A percentile compares a stretch with the other conserved stretches of the same genome.
These are phyloP conservation scores for Diospyros kaki DNA, from an alignment of 148 eudicot species.

Conservation along the genomic window DNA sequence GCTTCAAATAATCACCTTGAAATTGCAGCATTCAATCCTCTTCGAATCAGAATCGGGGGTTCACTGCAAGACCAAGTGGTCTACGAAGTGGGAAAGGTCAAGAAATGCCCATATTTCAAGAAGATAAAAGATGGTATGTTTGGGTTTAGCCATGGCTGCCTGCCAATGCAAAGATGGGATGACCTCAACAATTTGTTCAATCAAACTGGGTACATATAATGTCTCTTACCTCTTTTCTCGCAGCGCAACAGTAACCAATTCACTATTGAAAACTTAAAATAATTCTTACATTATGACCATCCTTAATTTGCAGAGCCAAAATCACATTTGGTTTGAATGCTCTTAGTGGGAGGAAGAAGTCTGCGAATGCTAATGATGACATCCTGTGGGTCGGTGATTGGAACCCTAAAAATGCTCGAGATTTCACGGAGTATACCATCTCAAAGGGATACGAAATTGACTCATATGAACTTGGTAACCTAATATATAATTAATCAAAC, in stretches of 20 bases:
- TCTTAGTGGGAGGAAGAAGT: conserved; percentile 31
- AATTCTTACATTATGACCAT: neutral
- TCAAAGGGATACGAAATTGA: conserved; percentile 53
- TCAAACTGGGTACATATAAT: conserved; percentile 30
- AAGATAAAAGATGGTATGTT: conserved; percentile 17
- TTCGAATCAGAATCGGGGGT: conserved; percentile 59
- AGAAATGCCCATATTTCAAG: conserved; percentile 29
- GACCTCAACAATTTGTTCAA: conserved; percentile 31
- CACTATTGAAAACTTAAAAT: no score
- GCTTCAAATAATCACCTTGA: no score
- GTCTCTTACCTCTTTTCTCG: no score
- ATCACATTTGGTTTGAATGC: conserved; percentile 56
- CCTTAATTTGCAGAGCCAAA: conserved; percentile 28
- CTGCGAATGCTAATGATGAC: neutral
- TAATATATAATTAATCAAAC: no score
- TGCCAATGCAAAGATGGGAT: conserved; percentile 51
- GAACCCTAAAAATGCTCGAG: conserved; percentile 37
- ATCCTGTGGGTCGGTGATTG: conserved; percentile 40
- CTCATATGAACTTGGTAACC: conserved; percentile 49
- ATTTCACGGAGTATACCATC: conserved; percentile 43
- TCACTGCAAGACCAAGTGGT: conserved; percentile 51
- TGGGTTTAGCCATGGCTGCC: conserved; percentile 47
- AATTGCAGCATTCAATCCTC: conserved; percentile 36
- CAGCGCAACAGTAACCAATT: no score
- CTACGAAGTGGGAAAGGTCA: conserved; percentile 28